Conservation (phyloP, 768 basidiomycete genomes). For the Hemileccinum impolitum region DNA sequence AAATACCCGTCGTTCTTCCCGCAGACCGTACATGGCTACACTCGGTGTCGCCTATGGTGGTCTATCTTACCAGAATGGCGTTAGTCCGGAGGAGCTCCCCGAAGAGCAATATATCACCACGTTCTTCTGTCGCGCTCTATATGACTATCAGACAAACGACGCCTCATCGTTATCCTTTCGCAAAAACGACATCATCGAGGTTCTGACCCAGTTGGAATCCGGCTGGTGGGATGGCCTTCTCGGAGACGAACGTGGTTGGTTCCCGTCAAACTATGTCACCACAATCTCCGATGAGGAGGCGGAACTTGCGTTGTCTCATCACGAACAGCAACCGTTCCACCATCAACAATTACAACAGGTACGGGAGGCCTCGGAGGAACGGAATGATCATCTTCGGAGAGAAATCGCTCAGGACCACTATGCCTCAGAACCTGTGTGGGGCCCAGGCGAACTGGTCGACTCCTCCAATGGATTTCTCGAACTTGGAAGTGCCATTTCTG, state of each 20-base stretch:
- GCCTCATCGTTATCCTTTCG: conserved; percentile 85
- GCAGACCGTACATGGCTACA: conserved; percentile 22
- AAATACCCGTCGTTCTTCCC: background rate
- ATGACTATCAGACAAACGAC: conserved; percentile 88
- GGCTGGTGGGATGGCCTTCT: conserved; percentile 99
- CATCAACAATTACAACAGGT: conserved; percentile 13
- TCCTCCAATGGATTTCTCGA: conserved; percentile 41
- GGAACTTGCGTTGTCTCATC: conserved; percentile 53
- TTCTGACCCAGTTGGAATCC: conserved; percentile 83
- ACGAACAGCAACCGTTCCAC: conserved; percentile 13
- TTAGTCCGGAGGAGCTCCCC: conserved; percentile 29
- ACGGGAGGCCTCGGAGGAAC: conserved; percentile 11
- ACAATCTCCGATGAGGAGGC: conserved; percentile 78
- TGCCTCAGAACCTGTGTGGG: conserved; percentile 49
- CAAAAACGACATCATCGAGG: conserved; percentile 89
- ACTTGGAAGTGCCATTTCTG: conserved; percentile 25
- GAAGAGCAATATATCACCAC: conserved; percentile 64
- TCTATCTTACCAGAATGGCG: conserved; percentile 18
- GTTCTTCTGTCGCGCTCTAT: conserved; percentile 88
- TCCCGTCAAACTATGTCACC: conserved; percentile 93
- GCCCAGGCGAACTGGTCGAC: conserved; percentile 9
- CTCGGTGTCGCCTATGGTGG: conserved; percentile 22
- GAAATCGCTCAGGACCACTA: conserved; percentile 26
- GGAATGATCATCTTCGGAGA: conserved; percentile 1
- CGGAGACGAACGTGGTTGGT: conserved; percentile 90